These are phyloP conservation scores for Aspergillus indologenus DNA, from an alignment of 495 filamentous ascomycete species.

Conservation along the genomic window DNA sequence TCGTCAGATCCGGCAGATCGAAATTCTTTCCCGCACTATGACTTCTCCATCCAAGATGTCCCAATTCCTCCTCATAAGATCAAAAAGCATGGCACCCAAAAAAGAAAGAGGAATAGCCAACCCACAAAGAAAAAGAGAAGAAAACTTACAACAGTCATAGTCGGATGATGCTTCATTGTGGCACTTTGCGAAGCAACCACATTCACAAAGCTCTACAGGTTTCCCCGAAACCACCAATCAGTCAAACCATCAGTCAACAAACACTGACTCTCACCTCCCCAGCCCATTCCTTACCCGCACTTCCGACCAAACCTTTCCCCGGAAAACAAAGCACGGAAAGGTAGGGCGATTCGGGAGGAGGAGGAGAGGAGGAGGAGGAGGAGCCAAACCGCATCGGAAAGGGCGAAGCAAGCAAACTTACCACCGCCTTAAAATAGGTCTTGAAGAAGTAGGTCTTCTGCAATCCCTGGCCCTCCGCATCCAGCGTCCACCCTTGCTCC, in stretches of 20 bases:
- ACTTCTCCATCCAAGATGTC: not conserved
- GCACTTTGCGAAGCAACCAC: slow-evolving; percentile 41
- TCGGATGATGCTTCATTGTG: slow-evolving; percentile 46
- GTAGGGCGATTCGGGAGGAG: not conserved
- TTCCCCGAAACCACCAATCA: not conserved
- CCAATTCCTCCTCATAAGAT: no score
- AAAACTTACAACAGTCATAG: slow-evolving; percentile 44
- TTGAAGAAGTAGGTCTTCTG: slow-evolving; percentile 47
- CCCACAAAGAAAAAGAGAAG: not conserved
- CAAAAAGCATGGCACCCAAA: no score
- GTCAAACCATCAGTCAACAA: no score
- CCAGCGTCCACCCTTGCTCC: slow-evolving; percentile 37
- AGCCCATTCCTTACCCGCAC: no score
- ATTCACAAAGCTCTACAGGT: slow-evolving; percentile 37
- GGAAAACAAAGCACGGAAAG: not conserved
- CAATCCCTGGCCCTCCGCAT: slow-evolving; percentile 36
- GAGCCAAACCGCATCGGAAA: no score
- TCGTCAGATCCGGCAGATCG: not conserved
- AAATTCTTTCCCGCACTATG: no score
- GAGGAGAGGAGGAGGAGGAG: no score
- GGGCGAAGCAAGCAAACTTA: no score
- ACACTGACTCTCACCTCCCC: not conserved
- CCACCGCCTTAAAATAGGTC: slow-evolving; percentile 45
- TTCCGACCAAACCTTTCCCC: no score
- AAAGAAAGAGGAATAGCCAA: not conserved